Percentiles rank a stretch among this genome's conserved stretches.
These are phyloP conservation scores for Xylaria intraflava DNA, from an alignment of 495 filamentous ascomycete species.

Conservation along the genomic window DNA sequence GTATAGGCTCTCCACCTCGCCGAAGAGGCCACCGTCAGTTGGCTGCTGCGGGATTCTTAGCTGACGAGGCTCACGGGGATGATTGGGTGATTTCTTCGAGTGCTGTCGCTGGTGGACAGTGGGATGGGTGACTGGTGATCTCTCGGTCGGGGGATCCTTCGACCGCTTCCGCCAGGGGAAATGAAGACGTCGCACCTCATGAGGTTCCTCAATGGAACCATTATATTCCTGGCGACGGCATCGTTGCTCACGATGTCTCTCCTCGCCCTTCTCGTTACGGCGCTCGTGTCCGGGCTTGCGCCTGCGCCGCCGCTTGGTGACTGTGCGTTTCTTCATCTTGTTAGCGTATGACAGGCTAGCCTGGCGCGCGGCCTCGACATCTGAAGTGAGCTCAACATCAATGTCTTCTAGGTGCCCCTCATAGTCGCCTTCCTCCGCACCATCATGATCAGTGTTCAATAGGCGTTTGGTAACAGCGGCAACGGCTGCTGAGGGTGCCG, in stretches of 20 bases:
- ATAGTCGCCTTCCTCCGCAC: conserved; percentile 31
- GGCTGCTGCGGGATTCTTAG: conserved; percentile 16
- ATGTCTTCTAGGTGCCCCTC: conserved; percentile 29
- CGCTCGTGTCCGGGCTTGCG: conserved; percentile 26
- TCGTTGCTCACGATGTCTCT: conserved; percentile 14
- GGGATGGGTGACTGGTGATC: conserved; percentile 5
- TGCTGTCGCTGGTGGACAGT: conserved; percentile 12
- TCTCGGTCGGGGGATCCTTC: conserved; percentile 14
- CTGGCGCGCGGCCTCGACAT: conserved; percentile 36
- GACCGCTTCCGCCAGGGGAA: conserved; percentile 18
- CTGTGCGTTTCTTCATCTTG: conserved; percentile 43
- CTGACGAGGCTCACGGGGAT: conserved; percentile 15
- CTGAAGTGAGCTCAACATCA: conserved; percentile 31
- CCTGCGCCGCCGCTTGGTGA: conserved; percentile 37
- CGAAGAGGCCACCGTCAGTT: conserved; percentile 15
- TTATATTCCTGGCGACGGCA: conserved; percentile 28
- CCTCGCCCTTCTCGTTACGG: conserved; percentile 16
- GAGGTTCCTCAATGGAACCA: conserved; percentile 23
- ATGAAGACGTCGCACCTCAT: conserved; percentile 16
- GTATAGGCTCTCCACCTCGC: conserved; percentile 22
- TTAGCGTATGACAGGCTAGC: conserved; percentile 38
- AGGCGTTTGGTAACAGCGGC: conserved; percentile 35
- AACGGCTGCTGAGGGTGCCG: conserved; percentile 35
- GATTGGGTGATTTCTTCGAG: conserved; percentile 14
- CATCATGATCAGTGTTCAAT: conserved; percentile 36